Conservation (phyloP, 2,329 filamentous ascomycete genomes). For the Phyllosticta capitalensis region DNA sequence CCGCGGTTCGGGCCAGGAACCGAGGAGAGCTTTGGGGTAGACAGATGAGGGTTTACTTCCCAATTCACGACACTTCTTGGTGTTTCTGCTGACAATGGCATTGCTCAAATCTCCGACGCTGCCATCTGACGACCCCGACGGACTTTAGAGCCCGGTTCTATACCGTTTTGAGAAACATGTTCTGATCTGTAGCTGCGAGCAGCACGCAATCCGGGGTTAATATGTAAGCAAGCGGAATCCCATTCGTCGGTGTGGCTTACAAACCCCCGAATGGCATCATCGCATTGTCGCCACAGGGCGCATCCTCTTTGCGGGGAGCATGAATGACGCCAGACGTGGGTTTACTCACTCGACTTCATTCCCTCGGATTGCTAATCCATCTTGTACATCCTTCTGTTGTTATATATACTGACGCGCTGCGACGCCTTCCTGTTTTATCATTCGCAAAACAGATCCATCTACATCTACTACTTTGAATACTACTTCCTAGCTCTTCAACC, state of each 20-base stretch:
- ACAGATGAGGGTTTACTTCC: background rate
- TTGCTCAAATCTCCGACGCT: too few relatives aligned
- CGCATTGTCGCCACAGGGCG: conserved; percentile 7
- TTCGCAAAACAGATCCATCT: background rate
- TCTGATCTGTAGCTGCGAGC: conserved; percentile 2
- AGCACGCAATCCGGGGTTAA: conserved; percentile 10
- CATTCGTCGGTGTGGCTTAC: conserved; percentile 5
- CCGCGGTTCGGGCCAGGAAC: too few relatives aligned
- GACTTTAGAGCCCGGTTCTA: background rate
- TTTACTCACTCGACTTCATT: background rate
- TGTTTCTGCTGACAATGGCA: background rate
- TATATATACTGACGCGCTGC: background rate
- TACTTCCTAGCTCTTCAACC: background rate
- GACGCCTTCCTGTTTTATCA: background rate
- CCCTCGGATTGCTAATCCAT: conserved; percentile 2
- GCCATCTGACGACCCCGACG: background rate
- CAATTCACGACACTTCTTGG: background rate
- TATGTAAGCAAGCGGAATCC: conserved; percentile 3
- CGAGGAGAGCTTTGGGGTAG: background rate
- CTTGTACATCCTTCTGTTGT: background rate
- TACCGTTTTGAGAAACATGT: background rate
- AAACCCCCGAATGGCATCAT: conserved; percentile 10
- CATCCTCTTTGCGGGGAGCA: conserved; percentile 2
- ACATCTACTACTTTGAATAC: background rate
- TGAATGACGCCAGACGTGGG: too few relatives aligned